Base-by-base conservation (phyloP, 495 filamentous ascomycete species). In the Apodospora peruviana region DNA sequence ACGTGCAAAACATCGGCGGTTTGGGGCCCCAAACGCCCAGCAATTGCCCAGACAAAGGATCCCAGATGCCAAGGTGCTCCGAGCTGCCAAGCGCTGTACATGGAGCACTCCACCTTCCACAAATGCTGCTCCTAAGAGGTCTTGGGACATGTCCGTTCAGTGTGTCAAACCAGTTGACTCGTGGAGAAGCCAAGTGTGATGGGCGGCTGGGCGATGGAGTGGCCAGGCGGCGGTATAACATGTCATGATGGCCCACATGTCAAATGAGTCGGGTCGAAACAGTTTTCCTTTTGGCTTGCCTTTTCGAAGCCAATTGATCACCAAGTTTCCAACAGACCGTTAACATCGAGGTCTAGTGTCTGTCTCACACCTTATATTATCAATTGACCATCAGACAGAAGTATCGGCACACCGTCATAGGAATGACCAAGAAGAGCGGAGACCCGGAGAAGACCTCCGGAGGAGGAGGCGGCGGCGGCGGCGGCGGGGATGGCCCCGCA, bases 51-150 rank as follows among this genome's bases (percentile, higher is more conserved):
- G n/a, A n/a, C n/a, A n/a, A 12, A 37, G 34, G 18, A 4, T 12
- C 39, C 4, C 2, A 16, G 17, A 20, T 27, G 53, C 53, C 53
- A 56, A 56, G 53, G 1, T 43, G 19, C 27, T 40, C 48, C 53
- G 34, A 56, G 53, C 35, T 24, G 50, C 50, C 50, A 53, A 57
- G 51, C 32, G 23, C 40, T 52, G 49, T 41, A 43, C 48, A 19
- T 19, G 17, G 20, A 47, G 24, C 55, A 48, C 19, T 40, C 44
- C 44, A 47, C 52, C 12, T 25, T 18, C 42, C 42, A n/a, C 2
- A 32, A 11, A 39, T 34, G 14, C 16, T 41, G 36, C 38, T 49
- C 36, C 24, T 36, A 17, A 29, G 23, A 23, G 27, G 27, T 7
- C 7, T 32, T 32, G 27, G 7, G 14, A 32, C 27, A 32, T 32